phyloP scores from a whole-genome alignment of 2,329 filamentous ascomycete species.

The Cercospora sp. region DNA sequence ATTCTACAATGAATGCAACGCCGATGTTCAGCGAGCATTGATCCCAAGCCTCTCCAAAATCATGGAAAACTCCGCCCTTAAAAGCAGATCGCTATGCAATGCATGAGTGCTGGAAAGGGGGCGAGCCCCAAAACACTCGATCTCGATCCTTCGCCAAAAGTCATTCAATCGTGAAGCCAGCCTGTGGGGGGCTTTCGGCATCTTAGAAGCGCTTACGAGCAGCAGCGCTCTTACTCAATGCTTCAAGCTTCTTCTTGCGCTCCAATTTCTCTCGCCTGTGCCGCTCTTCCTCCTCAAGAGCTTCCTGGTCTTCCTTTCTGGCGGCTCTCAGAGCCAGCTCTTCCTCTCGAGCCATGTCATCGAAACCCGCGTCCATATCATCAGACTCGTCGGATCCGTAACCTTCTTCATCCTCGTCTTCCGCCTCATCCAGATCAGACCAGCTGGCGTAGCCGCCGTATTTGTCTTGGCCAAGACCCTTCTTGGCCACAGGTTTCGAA shows the following conservation, averaged over 20 bases:
- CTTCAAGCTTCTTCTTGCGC: constrained; percentile 43
- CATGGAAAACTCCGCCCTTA: neutral
- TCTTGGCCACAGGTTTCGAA: constrained; percentile 41
- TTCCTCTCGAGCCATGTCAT: constrained; percentile 74
- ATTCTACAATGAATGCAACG: neutral
- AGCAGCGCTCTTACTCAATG: constrained; percentile 37
- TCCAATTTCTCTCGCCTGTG: constrained; percentile 65
- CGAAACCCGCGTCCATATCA: constrained; percentile 69
- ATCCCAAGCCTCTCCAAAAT: neutral
- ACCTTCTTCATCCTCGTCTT: constrained; percentile 64
- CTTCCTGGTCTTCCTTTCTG: constrained; percentile 65
- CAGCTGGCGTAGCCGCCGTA: constrained; percentile 44
- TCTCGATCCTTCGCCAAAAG: neutral
- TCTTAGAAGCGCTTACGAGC: constrained; percentile 34
- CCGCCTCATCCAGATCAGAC: constrained; percentile 44
- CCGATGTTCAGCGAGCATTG: neutral
- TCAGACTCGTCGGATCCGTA: constrained; percentile 69
- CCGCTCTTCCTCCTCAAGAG: constrained; percentile 61
- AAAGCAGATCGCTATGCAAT: constrained; percentile 7
- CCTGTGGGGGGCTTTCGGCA: neutral
- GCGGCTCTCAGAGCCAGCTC: constrained; percentile 61
- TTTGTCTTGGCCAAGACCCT: constrained; percentile 37
- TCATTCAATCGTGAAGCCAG: constrained; percentile 2
- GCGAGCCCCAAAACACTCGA: neutral
- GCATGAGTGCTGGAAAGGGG: neutral